Conservation (phyloP, 176 grass and related monocot genomes). For the Musa acuminata region DNA sequence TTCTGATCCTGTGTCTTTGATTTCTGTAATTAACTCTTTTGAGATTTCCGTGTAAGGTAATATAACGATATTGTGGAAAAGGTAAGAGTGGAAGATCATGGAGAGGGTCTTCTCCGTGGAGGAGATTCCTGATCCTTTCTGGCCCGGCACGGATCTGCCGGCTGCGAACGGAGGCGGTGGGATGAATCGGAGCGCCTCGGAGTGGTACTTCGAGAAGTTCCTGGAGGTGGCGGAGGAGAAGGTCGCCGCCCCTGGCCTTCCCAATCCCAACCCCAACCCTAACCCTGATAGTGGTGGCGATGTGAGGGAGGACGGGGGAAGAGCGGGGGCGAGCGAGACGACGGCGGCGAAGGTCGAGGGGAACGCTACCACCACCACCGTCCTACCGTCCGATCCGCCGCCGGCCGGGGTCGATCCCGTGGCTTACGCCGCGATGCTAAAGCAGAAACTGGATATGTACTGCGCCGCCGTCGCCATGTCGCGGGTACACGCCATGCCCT, state of each 20-base stretch:
- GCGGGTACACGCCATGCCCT: constrained; percentile 33
- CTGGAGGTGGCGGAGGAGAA: constrained; percentile 30
- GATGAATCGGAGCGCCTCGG: constrained; percentile 35
- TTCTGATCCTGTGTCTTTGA: neutral
- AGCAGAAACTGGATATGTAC: constrained; percentile 50
- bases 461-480: constrained; percentile 56
- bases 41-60: neutral
- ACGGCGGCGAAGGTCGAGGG: constrained; percentile 16
- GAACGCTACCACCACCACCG: neutral
- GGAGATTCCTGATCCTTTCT: constrained; percentile 22
- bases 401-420: constrained; percentile 20
- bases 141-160: neutral
- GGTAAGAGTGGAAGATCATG: neutral
- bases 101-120: neutral
- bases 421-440: constrained; percentile 49
- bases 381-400: neutral
- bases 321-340: constrained; percentile 8
- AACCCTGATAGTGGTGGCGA: neutral
- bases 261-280: constrained; percentile 4
- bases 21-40: neutral
- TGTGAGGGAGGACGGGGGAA: neutral
- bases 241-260: neutral
- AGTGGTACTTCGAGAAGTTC: constrained; percentile 49
- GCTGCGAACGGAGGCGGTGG: neutral
- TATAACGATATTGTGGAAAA: neutral